Evolutionary conservation across 1,139 yeast species (phyloP), one percentile per base, ranked within the genome.

Genomic region (Yamadazyma diddensiae): DNA sequence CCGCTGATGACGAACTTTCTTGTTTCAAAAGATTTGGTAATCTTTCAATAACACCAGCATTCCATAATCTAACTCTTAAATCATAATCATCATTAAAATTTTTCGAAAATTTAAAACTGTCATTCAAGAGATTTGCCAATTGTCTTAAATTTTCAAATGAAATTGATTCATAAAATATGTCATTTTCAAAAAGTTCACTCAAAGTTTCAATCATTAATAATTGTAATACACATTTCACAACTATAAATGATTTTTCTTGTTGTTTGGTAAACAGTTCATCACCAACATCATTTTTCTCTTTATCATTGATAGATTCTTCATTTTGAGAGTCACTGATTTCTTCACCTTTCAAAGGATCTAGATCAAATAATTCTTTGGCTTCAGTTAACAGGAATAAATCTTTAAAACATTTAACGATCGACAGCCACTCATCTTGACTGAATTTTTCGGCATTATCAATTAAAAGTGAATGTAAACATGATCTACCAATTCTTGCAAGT

Each of bases 221-320:
- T 54, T 92, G 97, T 45, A 92, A 65, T 13, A 92, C 94, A 59
- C 97, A 87, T 59, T 92, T 90, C 30, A 90, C 87, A 30, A 92
- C 95, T 47, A 92, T 87, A 1, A 83, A 70, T 21, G 88, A 81
- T 57, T 87, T 87, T 28, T 77, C 79, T 43, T 64, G 70, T 9
- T 66, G 51, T 38, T 52, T 59, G 28, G 53, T 55, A 19, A 60
- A 39, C 24, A 56, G 48, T 16, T 37, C 38, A 11, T 20, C 24
- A 18, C 43, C 49, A 23, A 54, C 58, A 15, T 18, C 57, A 45
- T 30, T 51, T 21, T 37, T 37, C 6, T 36, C 35, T 18, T 30
- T 38, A 12, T 24, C 30, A 13, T 7, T 19, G 6, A 9, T 10
- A 25, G 13, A 7, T 12, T 27, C 26, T 9, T 20, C 29, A 16